Conservation (phyloP, 306 rosid species). For the Cicer pinnatifidum region DNA sequence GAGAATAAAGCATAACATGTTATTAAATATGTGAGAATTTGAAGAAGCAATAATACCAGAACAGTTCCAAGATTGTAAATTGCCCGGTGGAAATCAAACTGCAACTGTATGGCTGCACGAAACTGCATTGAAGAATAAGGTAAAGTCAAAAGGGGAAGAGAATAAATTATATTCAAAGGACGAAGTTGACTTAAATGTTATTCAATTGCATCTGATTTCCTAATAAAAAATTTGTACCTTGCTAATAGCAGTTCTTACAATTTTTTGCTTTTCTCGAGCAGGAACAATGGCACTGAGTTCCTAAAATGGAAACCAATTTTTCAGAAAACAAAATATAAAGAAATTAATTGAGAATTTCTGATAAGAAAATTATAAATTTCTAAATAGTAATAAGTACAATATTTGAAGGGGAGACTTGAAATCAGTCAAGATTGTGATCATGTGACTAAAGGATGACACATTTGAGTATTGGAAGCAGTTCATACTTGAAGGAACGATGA, state of each 20-base stretch:
- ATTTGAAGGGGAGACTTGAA: conserved; percentile 1
- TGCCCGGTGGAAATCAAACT: conserved; percentile 98
- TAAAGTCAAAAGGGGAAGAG: conserved; percentile 36
- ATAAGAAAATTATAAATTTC: conserved; percentile 14
- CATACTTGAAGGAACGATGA: not conserved
- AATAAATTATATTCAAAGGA: conserved; percentile 14
- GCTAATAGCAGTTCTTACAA: conserved; percentile 93
- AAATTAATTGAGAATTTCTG: conserved; percentile 33
- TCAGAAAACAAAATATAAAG: conserved; percentile 14
- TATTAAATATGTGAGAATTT: conserved; percentile 36
- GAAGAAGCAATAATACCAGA: conserved; percentile 69
- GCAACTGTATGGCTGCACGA: conserved; percentile 96
- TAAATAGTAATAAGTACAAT: conserved; percentile 5
- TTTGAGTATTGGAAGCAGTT: not conserved
- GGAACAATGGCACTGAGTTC: conserved; percentile 99
- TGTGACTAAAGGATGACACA: not conserved
- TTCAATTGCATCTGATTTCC: conserved; percentile 40
- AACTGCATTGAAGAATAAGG: conserved; percentile 70
- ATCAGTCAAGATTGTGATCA: not conserved
- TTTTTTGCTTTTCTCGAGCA: conserved; percentile 90
- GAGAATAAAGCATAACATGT: conserved; percentile 32
- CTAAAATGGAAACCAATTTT: conserved; percentile 51
- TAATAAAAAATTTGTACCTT: conserved; percentile 60
- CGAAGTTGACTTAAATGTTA: conserved; percentile 32
- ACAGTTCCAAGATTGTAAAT: conserved; percentile 99